phyloP scores from a whole-genome alignment of 2,329 filamentous ascomycete species.

The Epichloe glyceriae region DNA sequence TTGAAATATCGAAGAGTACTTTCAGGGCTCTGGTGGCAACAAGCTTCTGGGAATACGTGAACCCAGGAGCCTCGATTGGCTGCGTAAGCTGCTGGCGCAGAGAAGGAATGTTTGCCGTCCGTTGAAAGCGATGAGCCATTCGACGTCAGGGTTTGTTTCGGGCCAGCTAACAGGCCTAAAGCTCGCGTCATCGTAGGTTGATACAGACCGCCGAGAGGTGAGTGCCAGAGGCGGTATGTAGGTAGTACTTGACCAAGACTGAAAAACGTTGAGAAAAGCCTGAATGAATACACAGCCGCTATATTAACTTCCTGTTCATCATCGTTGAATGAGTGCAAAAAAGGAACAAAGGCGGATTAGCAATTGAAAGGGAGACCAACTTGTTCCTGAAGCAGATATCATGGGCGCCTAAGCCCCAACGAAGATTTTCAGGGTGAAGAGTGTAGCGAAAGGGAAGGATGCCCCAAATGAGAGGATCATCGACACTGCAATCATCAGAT shows the following conservation, averaged over 20 bases:
- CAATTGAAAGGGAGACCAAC: slow-evolving; percentile 30
- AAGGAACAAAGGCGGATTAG: neutral
- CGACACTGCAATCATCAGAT: slow-evolving; percentile 45
- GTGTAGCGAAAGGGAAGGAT: slow-evolving; percentile 64
- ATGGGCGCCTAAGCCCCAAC: slow-evolving; percentile 85
- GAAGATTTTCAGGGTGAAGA: slow-evolving; percentile 59
- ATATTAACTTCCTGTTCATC: neutral
- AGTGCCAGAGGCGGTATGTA: slow-evolving; percentile 71
- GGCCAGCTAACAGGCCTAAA: slow-evolving; percentile 63
- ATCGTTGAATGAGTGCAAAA: neutral
- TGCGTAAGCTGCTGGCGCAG: slow-evolving; percentile 58
- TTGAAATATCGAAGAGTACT: slow-evolving; percentile 91
- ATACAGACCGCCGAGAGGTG: slow-evolving; percentile 68
- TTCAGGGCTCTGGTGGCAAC: slow-evolving; percentile 74
- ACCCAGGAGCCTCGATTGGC: slow-evolving; percentile 69
- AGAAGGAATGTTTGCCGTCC: slow-evolving; percentile 50
- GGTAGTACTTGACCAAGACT: slow-evolving; percentile 79
- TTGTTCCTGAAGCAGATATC: slow-evolving; percentile 89
- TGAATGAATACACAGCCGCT: slow-evolving; percentile 20
- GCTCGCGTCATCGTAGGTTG: slow-evolving; percentile 82
- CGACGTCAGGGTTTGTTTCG: slow-evolving; percentile 34
- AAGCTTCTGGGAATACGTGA: slow-evolving; percentile 92
- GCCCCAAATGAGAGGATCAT: slow-evolving; percentile 93
- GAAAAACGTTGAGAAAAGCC: slow-evolving; percentile 67
- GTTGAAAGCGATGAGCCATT: slow-evolving; percentile 46